Percentiles rank a stretch among this genome's conserved stretches.
These are phyloP conservation scores for Alternaria rosae DNA, from an alignment of 2,329 filamentous ascomycete genomes.

Conservation along the genomic window DNA sequence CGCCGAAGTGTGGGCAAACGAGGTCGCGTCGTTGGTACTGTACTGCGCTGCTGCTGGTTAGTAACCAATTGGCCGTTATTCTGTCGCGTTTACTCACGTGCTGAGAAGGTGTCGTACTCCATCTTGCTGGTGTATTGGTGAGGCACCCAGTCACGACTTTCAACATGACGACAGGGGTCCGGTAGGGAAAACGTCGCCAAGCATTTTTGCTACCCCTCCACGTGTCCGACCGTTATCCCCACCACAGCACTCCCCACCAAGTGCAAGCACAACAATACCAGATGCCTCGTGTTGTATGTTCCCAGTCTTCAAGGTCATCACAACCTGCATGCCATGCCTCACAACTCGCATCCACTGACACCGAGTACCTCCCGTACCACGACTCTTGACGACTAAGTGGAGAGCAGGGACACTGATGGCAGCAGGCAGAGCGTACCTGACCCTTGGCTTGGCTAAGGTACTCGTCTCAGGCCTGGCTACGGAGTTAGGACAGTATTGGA, in stretches of 20 bases:
- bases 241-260: neutral
- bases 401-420: neutral
- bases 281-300: too few relatives aligned
- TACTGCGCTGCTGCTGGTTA: conserved; percentile 68
- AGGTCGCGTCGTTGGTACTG: conserved; percentile 80
- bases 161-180: neutral
- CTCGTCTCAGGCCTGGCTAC: neutral
- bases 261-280: neutral
- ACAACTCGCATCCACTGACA: neutral
- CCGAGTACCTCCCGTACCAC: fast-evolving
- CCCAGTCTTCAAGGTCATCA: too few relatives aligned
- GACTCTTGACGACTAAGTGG: neutral
- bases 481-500: neutral
- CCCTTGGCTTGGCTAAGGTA: neutral
- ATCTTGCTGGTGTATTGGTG: conserved; percentile 7
- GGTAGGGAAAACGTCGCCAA: neutral
- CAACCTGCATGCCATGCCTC: neutral
- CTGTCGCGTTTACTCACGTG: conserved; percentile 13
- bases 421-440: neutral
- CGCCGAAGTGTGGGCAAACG: conserved; percentile 86
- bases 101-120: conserved; percentile 34
- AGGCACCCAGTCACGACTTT: neutral
- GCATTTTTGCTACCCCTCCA: neutral
- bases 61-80: too few relatives aligned
- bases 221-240: neutral